These are phyloP conservation scores for Myriosclerotinia curreyana DNA, from an alignment of 2,329 filamentous ascomycete species.

Conservation along the genomic window DNA sequence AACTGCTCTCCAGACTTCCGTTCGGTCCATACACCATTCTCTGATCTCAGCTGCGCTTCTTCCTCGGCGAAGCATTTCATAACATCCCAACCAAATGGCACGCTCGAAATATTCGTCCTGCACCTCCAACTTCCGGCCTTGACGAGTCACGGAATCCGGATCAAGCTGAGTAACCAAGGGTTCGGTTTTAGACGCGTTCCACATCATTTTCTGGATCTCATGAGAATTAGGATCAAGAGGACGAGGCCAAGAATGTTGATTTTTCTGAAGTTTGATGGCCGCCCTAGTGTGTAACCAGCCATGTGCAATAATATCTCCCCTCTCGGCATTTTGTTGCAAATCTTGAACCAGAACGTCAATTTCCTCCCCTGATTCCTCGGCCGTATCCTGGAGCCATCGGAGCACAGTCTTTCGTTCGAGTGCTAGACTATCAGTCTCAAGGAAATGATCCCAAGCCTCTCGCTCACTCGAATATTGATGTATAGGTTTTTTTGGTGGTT, in stretches of 20 bases:
- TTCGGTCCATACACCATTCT: slow-evolving; percentile 81
- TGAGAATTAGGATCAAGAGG: slow-evolving; percentile 61
- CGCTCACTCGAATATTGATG: slow-evolving; percentile 57
- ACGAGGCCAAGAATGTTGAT: slow-evolving; percentile 64
- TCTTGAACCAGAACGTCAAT: slow-evolving; percentile 75
- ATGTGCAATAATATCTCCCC: slow-evolving; percentile 77
- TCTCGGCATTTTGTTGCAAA: slow-evolving; percentile 70
- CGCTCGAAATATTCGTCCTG: slow-evolving; percentile 87
- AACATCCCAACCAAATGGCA: slow-evolving; percentile 90
- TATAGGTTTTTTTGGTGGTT: slow-evolving; percentile 32
- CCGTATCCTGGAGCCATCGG: slow-evolving; percentile 80
- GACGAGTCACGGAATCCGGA: slow-evolving; percentile 81
- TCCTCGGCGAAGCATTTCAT: slow-evolving; percentile 87
- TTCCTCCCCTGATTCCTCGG: slow-evolving; percentile 63
- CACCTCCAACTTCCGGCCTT: slow-evolving; percentile 70
- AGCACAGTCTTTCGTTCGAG: slow-evolving; percentile 76
- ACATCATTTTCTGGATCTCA: slow-evolving; percentile 53
- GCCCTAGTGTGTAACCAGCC: slow-evolving; percentile 92
- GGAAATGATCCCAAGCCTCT: slow-evolving; percentile 70
- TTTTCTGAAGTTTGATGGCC: slow-evolving; percentile 86
- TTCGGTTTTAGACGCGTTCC: slow-evolving; percentile 57
- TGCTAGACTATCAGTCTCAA: slow-evolving; percentile 68
- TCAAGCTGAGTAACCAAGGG: slow-evolving; percentile 83
- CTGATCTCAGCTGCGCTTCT: slow-evolving; percentile 68
- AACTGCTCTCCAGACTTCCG: slow-evolving; percentile 85